A percentile compares a stretch with the other conserved stretches of the same genome.
Conservation (phyloP, 1,139 yeast species). For the Wickerhamomyces sp. region DNA sequence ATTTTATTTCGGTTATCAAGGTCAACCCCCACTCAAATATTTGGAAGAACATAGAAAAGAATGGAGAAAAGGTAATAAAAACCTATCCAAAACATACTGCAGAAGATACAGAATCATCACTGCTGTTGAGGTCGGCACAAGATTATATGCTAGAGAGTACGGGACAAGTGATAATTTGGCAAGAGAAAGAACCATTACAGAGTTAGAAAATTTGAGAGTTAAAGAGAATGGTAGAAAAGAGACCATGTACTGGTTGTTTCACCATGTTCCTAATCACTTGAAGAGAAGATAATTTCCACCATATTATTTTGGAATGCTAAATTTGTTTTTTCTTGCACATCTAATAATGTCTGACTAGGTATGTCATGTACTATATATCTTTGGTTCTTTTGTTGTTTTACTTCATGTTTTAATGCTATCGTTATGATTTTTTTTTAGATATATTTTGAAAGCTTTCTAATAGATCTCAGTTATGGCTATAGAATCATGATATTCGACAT, state of each 20-base stretch:
- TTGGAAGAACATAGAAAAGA: conserved; percentile 22
- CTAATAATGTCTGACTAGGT: no score
- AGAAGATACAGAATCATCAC: conserved; percentile 21
- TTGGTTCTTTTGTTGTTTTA: no score
- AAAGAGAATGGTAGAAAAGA: conserved; percentile 22
- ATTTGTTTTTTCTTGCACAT: no score
- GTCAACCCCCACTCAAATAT: conserved; percentile 23
- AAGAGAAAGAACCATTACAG: conserved; percentile 17
- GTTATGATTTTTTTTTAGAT: no score
- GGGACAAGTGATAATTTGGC: conserved; percentile 18
- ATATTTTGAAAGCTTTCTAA: no score
- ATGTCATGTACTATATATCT: no score
- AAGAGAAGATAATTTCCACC: conserved; percentile 17
- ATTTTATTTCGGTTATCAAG: conserved; percentile 21
- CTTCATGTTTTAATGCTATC: no score
- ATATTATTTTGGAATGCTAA: no score
- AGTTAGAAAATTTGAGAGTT: conserved; percentile 17
- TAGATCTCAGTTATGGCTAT: no score
- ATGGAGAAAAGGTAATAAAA: conserved; percentile 23
- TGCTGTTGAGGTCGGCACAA: conserved; percentile 21
- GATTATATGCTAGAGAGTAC: conserved; percentile 14
- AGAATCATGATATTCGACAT: no score
- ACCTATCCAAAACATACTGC: conserved; percentile 22
- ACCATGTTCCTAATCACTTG: conserved; percentile 23
- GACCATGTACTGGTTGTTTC: conserved; percentile 37